These are phyloP conservation scores for Pichia sp. DNA, from an alignment of 1,139 yeast species.

Conservation along the genomic window DNA sequence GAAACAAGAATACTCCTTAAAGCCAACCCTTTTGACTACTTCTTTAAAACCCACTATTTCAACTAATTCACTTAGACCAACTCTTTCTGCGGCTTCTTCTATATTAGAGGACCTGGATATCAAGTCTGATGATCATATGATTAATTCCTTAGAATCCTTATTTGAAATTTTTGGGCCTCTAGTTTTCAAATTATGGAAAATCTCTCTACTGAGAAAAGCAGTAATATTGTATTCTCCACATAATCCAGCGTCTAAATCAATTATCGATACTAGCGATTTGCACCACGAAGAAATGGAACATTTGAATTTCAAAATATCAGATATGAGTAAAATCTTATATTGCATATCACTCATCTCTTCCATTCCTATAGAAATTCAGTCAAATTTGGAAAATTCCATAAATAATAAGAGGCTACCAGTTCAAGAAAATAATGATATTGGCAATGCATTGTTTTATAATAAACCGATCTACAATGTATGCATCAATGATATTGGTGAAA, in stretches of 20 bases:
- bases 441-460: conserved; percentile 26
- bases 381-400: conserved; percentile 21
- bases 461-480: conserved; percentile 61
- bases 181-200: conserved; percentile 62
- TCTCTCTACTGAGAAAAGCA: conserved; percentile 53
- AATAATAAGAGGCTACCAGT: conserved; percentile 2
- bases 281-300: conserved; percentile 12
- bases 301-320: conserved; percentile 26
- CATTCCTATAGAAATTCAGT: conserved; percentile 32
- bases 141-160: conserved; percentile 38
- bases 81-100: too few species aligned
- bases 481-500: conserved; percentile 42
- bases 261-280: conserved; percentile 7
- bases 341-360: conserved; percentile 40
- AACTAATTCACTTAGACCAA: too few species aligned
- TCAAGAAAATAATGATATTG: conserved; percentile 3
- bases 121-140: conserved; percentile 34
- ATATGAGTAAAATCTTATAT: conserved; percentile 38
- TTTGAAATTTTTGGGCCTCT: conserved; percentile 61
- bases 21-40: background rate
- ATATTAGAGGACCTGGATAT: background rate
- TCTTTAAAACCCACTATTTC: background rate
- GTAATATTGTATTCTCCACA: conserved; percentile 40
- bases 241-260: conserved; percentile 1
- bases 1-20: background rate